Base-by-base conservation (phyloP, 2,329 filamentous ascomycete genomes). In the Epichloe baconii region DNA sequence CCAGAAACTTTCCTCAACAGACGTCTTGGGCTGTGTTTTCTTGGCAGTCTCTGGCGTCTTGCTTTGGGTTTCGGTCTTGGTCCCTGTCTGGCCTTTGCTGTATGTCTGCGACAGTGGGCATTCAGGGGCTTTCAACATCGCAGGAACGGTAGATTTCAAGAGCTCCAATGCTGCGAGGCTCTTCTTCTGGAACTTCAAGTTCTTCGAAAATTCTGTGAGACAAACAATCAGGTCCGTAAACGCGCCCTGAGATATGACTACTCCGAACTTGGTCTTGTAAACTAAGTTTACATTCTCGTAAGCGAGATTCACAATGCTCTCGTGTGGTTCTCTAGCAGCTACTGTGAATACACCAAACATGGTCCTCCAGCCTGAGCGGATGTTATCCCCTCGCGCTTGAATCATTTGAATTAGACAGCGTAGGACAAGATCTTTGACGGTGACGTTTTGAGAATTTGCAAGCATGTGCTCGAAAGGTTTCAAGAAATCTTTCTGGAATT, bases 271-370 rank as follows among this genome's bases (percentile, higher is more conserved):
- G 26, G 88, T 90, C 66, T 88, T 94, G 73, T 97, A 98, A 19
- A 98, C 88, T 56, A 95, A 88, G 31, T 85, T 88, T 49, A 98
- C 91, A 64, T 96, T 95, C 61, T 98, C 93, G 63, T 94, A 98
- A 0, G 94, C 90, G 61, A 98, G 81, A 62, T 90, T 96, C 54
- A 98, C 93, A 57, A 99, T 96, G 55, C 83, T 85, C 72, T 98
- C 93, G 64, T 95, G 90, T 15, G 86, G 88, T 63, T 97, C 94
- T 54, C 85, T 79, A 17, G 94, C 93, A 31, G 94, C 93, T 38
- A 97, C 89, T 1, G 91, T 96, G 64, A 98, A 98, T 34, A 96
- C 91, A 4, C 91, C 93, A 68, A 99, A 97, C 91, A 99, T 98
- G 19, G 94, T 97, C 64, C 93, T 85, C 93, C 93, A 99, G 5